Percentiles rank a stretch among this genome's conserved stretches.
Evolutionary conservation across 148 eudicot species (phyloP).

Genomic region (Cornus florida): DNA sequence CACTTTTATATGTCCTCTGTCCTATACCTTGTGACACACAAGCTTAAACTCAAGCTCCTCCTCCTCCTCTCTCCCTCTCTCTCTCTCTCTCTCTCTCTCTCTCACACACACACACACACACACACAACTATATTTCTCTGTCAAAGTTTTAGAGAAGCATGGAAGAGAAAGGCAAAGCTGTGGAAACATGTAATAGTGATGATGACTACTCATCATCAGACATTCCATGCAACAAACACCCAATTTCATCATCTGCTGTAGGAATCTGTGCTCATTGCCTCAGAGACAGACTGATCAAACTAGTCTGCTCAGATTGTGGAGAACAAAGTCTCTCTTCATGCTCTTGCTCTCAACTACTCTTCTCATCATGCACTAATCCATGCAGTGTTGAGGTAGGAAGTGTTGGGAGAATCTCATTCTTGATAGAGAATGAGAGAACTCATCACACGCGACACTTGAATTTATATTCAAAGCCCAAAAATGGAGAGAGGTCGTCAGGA

Average conservation of each 20-base stretch:
- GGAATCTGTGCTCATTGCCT: conserved; percentile 86
- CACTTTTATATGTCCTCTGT: neutral
- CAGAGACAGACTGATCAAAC: conserved; percentile 57
- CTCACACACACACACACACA: neutral
- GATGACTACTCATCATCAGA: conserved; percentile 33
- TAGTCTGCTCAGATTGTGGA: conserved; percentile 82
- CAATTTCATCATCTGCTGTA: conserved; percentile 44
- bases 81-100: too few species aligned
- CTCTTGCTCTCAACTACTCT: conserved; percentile 56
- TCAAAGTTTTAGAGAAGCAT: conserved; percentile 25
- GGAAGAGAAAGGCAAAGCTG: conserved; percentile 77
- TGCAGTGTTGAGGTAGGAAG: conserved; percentile 39
- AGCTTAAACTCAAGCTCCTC: neutral
- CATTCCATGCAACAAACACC: conserved; percentile 69
- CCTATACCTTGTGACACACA: neutral
- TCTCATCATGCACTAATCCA: conserved; percentile 36
- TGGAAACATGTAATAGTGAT: conserved; percentile 39
- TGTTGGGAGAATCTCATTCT: conserved; percentile 74
- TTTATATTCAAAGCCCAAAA: conserved; percentile 9
- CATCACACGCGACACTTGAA: neutral
- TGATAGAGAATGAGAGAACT: conserved; percentile 68
- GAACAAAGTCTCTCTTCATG: conserved; percentile 64
- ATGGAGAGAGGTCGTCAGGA: conserved; percentile 16
- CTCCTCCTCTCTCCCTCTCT: neutral
- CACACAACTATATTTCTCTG: too few species aligned